Percentiles rank a stretch among this genome's conserved stretches.
Evolutionary conservation across 139 green algal species (phyloP).

Genomic region (Dunaliella primolecta): DNA sequence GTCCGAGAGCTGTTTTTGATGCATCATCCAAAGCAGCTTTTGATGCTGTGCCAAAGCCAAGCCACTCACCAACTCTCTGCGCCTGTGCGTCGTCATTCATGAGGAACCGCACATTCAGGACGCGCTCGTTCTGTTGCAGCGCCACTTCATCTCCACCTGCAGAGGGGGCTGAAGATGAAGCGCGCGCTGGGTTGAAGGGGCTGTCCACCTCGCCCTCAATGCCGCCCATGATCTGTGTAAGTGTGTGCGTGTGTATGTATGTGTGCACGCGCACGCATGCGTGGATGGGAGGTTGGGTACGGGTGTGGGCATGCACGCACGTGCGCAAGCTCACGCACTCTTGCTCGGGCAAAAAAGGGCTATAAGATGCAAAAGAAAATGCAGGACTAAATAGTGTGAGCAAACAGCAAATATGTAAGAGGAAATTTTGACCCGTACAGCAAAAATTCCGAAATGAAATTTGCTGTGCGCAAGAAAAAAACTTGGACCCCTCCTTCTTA

Average conservation of each 20-base stretch:
- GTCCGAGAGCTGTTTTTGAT: no score
- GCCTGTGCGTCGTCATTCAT: not conserved
- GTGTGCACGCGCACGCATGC: not conserved
- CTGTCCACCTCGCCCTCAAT: not conserved
- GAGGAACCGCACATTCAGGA: not conserved
- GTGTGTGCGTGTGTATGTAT: not conserved
- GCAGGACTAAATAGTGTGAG: no score
- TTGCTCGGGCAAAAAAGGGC: no score
- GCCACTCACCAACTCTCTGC: not conserved
- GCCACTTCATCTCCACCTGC: not conserved
- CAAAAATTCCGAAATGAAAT: no score
- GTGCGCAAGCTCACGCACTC: not conserved
- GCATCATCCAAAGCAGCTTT: not conserved
- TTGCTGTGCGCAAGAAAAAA: no score
- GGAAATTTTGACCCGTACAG: no score
- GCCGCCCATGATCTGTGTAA: slow-evolving; percentile 1
- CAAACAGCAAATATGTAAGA: no score
- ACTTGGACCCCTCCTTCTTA: no score
- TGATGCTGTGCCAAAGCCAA: not conserved
- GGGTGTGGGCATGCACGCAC: not conserved
- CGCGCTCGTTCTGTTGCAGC: not conserved
- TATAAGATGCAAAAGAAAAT: no score
- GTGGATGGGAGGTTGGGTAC: not conserved
- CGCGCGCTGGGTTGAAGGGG: not conserved
- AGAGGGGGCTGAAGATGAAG: not conserved